Percentiles rank a stretch among this genome's conserved stretches.
Evolutionary conservation across 192 early-diverging fungal genomes (phyloP).

Genomic region (Dissophora globulifera): DNA sequence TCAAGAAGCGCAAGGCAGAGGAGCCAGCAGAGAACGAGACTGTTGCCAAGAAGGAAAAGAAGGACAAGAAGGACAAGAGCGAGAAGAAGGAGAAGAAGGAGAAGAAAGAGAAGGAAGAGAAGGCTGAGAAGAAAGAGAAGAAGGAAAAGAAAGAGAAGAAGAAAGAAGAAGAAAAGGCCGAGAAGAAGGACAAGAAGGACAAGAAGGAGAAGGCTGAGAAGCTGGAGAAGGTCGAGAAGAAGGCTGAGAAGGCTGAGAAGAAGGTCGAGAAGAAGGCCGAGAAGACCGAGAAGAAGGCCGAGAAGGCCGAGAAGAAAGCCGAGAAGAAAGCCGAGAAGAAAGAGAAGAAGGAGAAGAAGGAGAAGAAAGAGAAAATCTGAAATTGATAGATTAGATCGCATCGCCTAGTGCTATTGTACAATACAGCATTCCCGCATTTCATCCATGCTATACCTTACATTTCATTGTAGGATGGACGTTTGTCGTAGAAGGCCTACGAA

Average conservation of each 20-base stretch:
- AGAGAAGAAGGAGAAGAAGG: slow-evolving; percentile 22
- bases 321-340: slow-evolving; percentile 29
- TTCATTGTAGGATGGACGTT: too few relatives aligned
- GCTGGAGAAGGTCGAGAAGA: slow-evolving; percentile 42
- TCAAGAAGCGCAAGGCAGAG: slow-evolving; percentile 52
- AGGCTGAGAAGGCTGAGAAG: slow-evolving; percentile 16
- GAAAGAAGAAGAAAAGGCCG: slow-evolving; percentile 23
- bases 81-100: slow-evolving; percentile 16
- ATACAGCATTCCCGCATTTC: slow-evolving; percentile 3
- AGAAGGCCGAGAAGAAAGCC: slow-evolving; percentile 33
- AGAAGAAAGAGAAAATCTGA: slow-evolving; percentile 21
- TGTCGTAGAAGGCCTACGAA: too few relatives aligned
- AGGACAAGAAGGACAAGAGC: slow-evolving; percentile 32
- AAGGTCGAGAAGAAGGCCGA: slow-evolving; percentile 20
- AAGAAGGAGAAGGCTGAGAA: slow-evolving; percentile 28
- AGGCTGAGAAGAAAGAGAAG: slow-evolving; percentile 33
- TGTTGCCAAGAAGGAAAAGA: slow-evolving; percentile 33
- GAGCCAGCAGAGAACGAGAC: slow-evolving; percentile 29
- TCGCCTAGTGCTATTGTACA: neutral
- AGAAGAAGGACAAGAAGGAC: slow-evolving; percentile 12
- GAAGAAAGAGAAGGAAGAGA: slow-evolving; percentile 27
- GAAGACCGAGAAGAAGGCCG: neutral
- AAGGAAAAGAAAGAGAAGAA: slow-evolving; percentile 39
- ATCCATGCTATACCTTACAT: too few relatives aligned
- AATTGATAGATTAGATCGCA: neutral